Conservation (phyloP, 108 stramenopile genomes). For the Fragilariopsis cylindrus region DNA sequence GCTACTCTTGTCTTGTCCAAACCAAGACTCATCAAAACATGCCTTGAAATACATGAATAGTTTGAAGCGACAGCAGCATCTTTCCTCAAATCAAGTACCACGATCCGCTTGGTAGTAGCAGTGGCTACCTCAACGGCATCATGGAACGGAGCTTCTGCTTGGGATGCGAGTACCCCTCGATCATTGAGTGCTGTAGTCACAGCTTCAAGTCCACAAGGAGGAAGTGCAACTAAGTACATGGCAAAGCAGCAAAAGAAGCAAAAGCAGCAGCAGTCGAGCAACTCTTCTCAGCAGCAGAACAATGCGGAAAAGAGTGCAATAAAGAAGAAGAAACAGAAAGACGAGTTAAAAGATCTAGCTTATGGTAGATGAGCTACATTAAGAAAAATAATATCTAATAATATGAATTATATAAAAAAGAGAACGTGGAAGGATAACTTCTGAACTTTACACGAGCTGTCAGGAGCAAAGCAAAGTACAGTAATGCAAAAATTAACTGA, state of each 20-base stretch:
- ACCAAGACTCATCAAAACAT: conserved; percentile 34
- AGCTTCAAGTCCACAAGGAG: conserved; percentile 33
- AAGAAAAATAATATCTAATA: not conserved
- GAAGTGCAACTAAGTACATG: conserved; percentile 57
- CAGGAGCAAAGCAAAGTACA: no score
- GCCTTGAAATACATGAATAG: conserved; percentile 60
- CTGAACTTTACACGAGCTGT: not conserved
- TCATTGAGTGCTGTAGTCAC: conserved; percentile 36
- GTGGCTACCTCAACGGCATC: not conserved
- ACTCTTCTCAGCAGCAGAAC: conserved; percentile 8
- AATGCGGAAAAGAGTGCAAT: conserved; percentile 21
- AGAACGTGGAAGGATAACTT: no score
- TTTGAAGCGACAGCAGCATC: conserved; percentile 32
- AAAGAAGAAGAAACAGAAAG: conserved; percentile 53
- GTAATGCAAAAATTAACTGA: no score
- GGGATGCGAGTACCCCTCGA: conserved; percentile 38
- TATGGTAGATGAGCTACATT: conserved; percentile 40
- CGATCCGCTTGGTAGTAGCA: not conserved
- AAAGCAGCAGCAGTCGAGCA: conserved; percentile 5
- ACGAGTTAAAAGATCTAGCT: conserved; percentile 47
- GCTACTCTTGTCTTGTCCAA: conserved; percentile 76
- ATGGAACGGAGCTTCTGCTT: conserved; percentile 17
- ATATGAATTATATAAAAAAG: no score
- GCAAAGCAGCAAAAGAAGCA: conserved; percentile 47
- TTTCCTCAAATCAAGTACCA: conserved; percentile 1